These are phyloP conservation scores for Cryptosporidium ryanae DNA, from an alignment of 169 alveolate genomes.

Conservation along the genomic window DNA sequence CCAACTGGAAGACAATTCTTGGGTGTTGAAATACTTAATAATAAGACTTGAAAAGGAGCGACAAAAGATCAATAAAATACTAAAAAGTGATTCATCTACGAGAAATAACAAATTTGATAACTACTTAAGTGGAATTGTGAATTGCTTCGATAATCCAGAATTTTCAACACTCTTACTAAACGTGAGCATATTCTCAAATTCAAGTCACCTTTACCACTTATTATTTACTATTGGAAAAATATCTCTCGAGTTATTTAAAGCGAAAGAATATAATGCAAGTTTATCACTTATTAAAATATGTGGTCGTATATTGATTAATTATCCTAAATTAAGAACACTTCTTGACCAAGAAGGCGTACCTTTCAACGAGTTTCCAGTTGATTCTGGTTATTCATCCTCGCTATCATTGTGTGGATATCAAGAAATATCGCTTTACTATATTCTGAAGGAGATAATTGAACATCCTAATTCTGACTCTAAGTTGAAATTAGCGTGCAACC, in stretches of 20 bases:
- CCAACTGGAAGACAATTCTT: conserved; percentile 47
- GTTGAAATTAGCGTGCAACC: conserved; percentile 33
- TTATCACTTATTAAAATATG: conserved; percentile 5
- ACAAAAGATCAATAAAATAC: neutral
- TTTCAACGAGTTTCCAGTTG: conserved; percentile 62
- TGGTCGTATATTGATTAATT: conserved; percentile 45
- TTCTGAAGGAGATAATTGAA: conserved; percentile 14
- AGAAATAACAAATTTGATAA: neutral
- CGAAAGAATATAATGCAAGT: conserved; percentile 15
- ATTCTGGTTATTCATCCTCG: neutral
- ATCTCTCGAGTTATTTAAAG: conserved; percentile 6
- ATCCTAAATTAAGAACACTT: conserved; percentile 47
- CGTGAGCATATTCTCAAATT: conserved; percentile 39
- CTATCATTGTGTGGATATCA: conserved; percentile 41
- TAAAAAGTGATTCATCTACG: neutral
- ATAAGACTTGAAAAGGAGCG: conserved; percentile 45
- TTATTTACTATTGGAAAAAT: conserved; percentile 20
- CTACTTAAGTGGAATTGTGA: conserved; percentile 4
- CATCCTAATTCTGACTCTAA: neutral
- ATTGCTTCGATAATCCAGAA: conserved; percentile 1
- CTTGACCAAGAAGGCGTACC: conserved; percentile 69
- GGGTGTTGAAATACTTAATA: conserved; percentile 37
- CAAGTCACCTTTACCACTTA: conserved; percentile 36
- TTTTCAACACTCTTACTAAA: conserved; percentile 1
- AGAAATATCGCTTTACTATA: conserved; percentile 32